Base-by-base conservation (phyloP, 139 green algal genomes). In the Chlamydomonas sp. region DNA sequence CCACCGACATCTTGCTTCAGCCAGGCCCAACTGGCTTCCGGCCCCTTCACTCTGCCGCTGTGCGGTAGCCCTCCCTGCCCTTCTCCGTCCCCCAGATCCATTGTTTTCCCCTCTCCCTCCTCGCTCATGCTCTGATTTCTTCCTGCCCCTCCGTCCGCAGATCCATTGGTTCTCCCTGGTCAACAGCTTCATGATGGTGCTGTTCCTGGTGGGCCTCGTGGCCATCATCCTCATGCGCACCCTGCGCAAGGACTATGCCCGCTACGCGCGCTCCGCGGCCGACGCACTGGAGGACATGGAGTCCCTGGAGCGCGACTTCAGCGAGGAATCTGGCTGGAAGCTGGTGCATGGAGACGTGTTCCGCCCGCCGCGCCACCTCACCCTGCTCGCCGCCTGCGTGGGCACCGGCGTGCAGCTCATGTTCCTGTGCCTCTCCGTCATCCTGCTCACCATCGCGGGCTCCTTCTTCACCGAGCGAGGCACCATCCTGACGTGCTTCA, bases 141-240 rank as follows among this genome's bases (percentile, higher is more conserved):
- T 6, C n/a, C 74, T 14, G 5, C 49, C 18, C 74, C 59, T 6
- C 60, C 17, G 14, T 59, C 62, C 5, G 5, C 73, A 88, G 83
- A 88, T 88, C 73, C 86, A 90, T 57, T 90, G 73, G 86, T 90
- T 90, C 63, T 86, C 71, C 84, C 98, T 99, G 87, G 96, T 99
- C 95, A 99, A 99, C 93, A 97, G 93, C 58, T 99, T 99, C 95
- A 98, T 99, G 96, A 99, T 99, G 97, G 98, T 99, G 64, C 96
- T 99, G 89, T 99, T 99, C 93, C 94, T 99, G 14, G 97, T 93
- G 2, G 98, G 98, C 69, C 91, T 99, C 57, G 97, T 99, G 16
- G 95, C 97, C 64, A 98, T 99, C 95, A 99, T 99, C 92, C 92
- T 99, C 58, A 93, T 99, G 94, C 95, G 98, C 73, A 99, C 97